A percentile compares a stretch with the other conserved stretches of the same genome.
Conservation (phyloP, 495 filamentous ascomycete species). For the Penicillium coffeae region DNA sequence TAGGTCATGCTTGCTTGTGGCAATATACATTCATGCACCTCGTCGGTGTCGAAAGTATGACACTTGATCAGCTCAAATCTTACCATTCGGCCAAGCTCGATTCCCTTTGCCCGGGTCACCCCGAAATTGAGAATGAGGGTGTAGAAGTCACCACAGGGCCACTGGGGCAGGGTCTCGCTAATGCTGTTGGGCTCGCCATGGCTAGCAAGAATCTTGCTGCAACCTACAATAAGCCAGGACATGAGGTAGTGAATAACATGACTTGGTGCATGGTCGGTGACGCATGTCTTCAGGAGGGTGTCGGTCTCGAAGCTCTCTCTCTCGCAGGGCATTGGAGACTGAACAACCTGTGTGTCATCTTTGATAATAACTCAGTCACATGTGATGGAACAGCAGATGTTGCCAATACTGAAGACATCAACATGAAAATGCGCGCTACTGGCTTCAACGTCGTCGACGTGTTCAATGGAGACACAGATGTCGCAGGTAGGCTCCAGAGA, state of each 20-base stretch:
- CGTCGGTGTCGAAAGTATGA: slow-evolving; percentile 55
- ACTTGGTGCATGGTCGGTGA: slow-evolving; percentile 53
- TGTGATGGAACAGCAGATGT: slow-evolving; percentile 55
- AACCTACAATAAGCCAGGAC: slow-evolving; percentile 45
- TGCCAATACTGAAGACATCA: slow-evolving; percentile 55
- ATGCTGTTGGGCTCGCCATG: slow-evolving; percentile 56
- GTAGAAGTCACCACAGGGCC: slow-evolving; percentile 62
- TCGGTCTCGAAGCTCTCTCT: slow-evolving; percentile 50
- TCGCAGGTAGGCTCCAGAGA: no score
- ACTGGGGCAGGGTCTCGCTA: slow-evolving; percentile 54
- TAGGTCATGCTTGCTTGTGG: slow-evolving; percentile 57
- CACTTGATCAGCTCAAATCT: slow-evolving; percentile 54
- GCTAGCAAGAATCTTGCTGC: slow-evolving; percentile 50
- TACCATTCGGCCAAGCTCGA: slow-evolving; percentile 53
- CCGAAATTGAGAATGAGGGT: slow-evolving; percentile 57
- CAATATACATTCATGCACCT: slow-evolving; percentile 58
- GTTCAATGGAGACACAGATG: slow-evolving; percentile 49
- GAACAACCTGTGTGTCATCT: slow-evolving; percentile 49
- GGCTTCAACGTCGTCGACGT: slow-evolving; percentile 58
- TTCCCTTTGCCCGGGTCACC: slow-evolving; percentile 55
- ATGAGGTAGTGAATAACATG: slow-evolving; percentile 39
- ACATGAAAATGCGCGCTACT: slow-evolving; percentile 54
- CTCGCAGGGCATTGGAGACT: slow-evolving; percentile 49
- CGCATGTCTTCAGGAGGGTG: slow-evolving; percentile 53
- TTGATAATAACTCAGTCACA: slow-evolving; percentile 56